These are phyloP conservation scores for Backusella liffmaniae DNA, from an alignment of 192 early-diverging fungal genomes.

Conservation along the genomic window DNA sequence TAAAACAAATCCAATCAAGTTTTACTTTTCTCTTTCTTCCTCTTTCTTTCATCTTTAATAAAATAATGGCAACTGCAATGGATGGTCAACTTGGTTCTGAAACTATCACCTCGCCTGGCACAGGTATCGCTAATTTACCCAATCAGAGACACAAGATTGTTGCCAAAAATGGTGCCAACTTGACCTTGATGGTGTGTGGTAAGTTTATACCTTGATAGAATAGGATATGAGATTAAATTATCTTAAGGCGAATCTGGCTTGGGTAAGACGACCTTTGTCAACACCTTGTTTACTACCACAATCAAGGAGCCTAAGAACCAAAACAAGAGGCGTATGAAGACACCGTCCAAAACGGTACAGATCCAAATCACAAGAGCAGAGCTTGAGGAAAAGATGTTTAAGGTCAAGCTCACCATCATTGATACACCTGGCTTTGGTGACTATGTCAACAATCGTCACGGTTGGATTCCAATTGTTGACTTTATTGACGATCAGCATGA, in stretches of 20 bases:
- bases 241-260: constrained; percentile 83
- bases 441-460: constrained; percentile 95
- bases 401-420: constrained; percentile 90
- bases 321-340: constrained; percentile 72
- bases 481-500: constrained; percentile 96
- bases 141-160: constrained; percentile 93
- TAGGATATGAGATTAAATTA: too few species aligned
- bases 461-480: constrained; percentile 96
- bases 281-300: constrained; percentile 91
- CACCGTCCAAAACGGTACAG: constrained; percentile 91
- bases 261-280: constrained; percentile 97
- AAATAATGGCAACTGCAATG: neutral
- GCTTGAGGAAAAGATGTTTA: constrained; percentile 95
- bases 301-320: constrained; percentile 36
- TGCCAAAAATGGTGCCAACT: constrained; percentile 90
- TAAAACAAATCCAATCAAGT: neutral
- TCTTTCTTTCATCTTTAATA: neutral
- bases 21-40: neutral
- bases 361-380: constrained; percentile 98
- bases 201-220: constrained; percentile 30
- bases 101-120: constrained; percentile 21
- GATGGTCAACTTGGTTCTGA: constrained; percentile 17
- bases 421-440: constrained; percentile 99
- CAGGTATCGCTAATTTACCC: constrained; percentile 94
- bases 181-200: constrained; percentile 98